Evolutionary conservation across 2,329 filamentous ascomycete genomes (phyloP), one percentile per base, ranked within the genome.

Genomic region (Trichoderma koningii): DNA sequence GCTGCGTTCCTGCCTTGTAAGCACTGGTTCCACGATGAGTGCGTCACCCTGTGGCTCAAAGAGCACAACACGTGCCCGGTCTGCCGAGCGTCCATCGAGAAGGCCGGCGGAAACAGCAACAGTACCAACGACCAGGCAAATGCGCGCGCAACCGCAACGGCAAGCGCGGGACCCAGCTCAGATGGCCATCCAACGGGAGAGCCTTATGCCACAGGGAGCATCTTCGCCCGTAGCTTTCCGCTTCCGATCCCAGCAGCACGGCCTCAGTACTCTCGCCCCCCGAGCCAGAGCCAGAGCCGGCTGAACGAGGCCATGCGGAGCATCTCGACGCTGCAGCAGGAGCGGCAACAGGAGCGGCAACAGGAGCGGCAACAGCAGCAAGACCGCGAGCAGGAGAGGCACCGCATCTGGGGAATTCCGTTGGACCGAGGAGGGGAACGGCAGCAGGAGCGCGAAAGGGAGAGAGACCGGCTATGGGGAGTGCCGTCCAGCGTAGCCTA

Each of bases 51-150:
- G 56, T 98, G 94, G 94, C 79, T 98, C 59, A 86, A 85, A 71
- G 91, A 96, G 76, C 93, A 97, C 76, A 93, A 97, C 71, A 97
- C 93, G 0, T 98, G 94, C 71, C 94, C 94, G 1, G 89, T 93
- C 61, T 94, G 91, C 73, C 85, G 91, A 45, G 84, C 84, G 17
- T 75, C 85, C 3, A 83, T 87, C 45, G 83, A 85, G 69, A 77
- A 75, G 70, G 66, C 71, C 55, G 65, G 69, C 4, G 51, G 19
- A 10, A 63, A 53, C 45, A 45, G 48, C 71, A 72, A 63, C 59
- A 3, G 34, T 23, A n/a, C 23, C 10, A 59, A 44, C 9, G 41
- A 19, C 28, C 50, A 19, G 30, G 26, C 48, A 21, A 60, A 26
- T 19, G 10, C 50, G 19, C 41, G n/a, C 12, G 17, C 55, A 10